Conservation (phyloP, 176 grass and related monocot species). For the barley (Hordeum vulgare) region MorexV3_pseudomolecules_assembly NC_058520.1:48092058-48092557, state of each 20-base stretch:
- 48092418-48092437: background rate
- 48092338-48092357: background rate
- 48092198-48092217: slow-evolving; percentile 4
- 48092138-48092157: background rate
- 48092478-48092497: slow-evolving; percentile 11
- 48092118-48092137: background rate
- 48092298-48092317: background rate
- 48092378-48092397: background rate
- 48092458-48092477: slow-evolving; percentile 1
- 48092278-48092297: slow-evolving; percentile 1
- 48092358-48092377: background rate
- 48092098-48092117: background rate
- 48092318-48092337: background rate
- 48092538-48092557: slow-evolving; percentile 8
- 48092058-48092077: background rate
- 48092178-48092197: background rate
- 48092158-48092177: background rate
- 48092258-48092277: slow-evolving; percentile 1
- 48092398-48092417: background rate
- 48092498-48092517: background rate
- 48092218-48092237: background rate
- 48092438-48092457: background rate
- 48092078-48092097: background rate
- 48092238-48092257: slow-evolving; percentile 13
- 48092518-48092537: background rate